These are phyloP conservation scores for Volvox africanus DNA, from an alignment of 139 green algal species.

Conservation along the genomic window DNA sequence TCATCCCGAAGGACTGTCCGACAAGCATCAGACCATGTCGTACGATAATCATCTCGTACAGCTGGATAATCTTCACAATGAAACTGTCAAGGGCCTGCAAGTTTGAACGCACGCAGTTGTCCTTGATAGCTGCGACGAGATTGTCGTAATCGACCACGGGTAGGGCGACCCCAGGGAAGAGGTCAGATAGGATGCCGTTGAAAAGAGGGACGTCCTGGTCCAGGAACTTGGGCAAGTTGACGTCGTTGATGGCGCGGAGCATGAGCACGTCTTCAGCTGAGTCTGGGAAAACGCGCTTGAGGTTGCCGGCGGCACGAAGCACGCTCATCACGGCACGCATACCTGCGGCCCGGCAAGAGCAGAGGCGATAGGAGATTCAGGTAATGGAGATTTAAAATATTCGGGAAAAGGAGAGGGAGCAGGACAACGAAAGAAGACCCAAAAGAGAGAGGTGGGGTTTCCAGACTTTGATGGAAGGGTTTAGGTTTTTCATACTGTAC, in stretches of 20 bases:
- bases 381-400: too few species aligned
- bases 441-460: too few species aligned
- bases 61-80: conserved; percentile 77
- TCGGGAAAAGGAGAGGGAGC: too few species aligned
- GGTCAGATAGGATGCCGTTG: conserved; percentile 79
- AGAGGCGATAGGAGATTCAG: too few species aligned
- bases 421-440: too few species aligned
- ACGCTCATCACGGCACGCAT: conserved; percentile 86
- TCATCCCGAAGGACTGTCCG: conserved; percentile 78
- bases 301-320: conserved; percentile 79
- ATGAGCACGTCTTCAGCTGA: conserved; percentile 80
- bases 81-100: conserved; percentile 75
- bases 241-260: conserved; percentile 84
- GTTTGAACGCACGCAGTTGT: conserved; percentile 68
- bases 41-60: conserved; percentile 93
- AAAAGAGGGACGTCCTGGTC: conserved; percentile 87
- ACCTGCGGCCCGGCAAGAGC: conserved; percentile 22
- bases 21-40: conserved; percentile 89
- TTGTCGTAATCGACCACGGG: conserved; percentile 75
- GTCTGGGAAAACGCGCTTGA: conserved; percentile 69
- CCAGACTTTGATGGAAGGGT: too few species aligned
- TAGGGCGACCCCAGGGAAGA: conserved; percentile 78
- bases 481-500: too few species aligned
- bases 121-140: conserved; percentile 65
- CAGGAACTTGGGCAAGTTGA: conserved; percentile 93